These are phyloP conservation scores for Paramecium tetraurelia DNA, from an alignment of 73 alveolate species.

Conservation along the genomic window DNA sequence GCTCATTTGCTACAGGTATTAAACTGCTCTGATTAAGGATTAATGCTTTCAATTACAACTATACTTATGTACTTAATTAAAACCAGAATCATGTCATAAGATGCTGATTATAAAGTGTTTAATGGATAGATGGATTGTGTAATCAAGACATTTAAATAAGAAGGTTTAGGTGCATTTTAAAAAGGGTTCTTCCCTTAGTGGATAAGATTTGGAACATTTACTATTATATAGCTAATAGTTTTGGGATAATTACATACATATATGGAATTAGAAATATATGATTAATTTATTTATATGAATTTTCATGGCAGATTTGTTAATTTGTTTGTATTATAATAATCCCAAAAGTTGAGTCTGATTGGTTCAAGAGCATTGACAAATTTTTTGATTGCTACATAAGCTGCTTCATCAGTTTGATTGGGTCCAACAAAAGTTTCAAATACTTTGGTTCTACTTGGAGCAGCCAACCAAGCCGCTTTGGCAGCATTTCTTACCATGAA, in stretches of 20 bases:
- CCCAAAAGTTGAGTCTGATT: conserved; percentile 37
- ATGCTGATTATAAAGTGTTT: conserved; percentile 61
- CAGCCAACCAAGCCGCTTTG: conserved; percentile 42
- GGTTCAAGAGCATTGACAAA: conserved; percentile 21
- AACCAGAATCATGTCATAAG: conserved; percentile 80
- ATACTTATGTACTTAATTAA: conserved; percentile 77
- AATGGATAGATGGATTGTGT: conserved; percentile 66
- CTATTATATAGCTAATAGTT: conserved; percentile 31
- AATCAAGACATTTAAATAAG: conserved; percentile 64
- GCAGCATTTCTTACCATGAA: conserved; percentile 41
- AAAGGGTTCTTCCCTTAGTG: conserved; percentile 85
- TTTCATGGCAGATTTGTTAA: conserved; percentile 44
- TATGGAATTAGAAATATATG: conserved; percentile 58
- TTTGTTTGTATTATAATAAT: conserved; percentile 4
- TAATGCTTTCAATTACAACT: conserved; percentile 76
- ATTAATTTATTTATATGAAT: neutral
- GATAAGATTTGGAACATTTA: conserved; percentile 84
- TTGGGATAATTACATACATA: conserved; percentile 55
- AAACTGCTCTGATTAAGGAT: conserved; percentile 2
- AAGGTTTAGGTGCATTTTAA: conserved; percentile 74
- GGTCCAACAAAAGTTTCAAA: conserved; percentile 18
- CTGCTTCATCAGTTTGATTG: conserved; percentile 7
- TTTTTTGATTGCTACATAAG: neutral
- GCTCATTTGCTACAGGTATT: conserved; percentile 66
- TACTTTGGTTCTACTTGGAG: conserved; percentile 39